Percentiles rank a stretch among this genome's conserved stretches.
phyloP scores from a whole-genome alignment of 768 basidiomycete genomes.

The Auriscalpium vulgare region DNA sequence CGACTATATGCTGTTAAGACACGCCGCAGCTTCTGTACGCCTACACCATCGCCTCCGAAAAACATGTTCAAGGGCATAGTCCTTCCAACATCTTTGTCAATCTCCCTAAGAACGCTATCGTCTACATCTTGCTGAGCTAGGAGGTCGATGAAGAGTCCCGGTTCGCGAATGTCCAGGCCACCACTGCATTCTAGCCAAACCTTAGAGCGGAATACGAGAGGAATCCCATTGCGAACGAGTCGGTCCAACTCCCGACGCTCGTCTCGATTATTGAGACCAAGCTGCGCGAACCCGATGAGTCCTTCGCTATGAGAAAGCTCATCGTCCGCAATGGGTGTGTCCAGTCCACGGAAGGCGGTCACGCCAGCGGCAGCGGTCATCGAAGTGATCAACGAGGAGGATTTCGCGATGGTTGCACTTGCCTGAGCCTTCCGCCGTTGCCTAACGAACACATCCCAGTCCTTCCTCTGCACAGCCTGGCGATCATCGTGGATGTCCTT shows the following conservation, averaged over 20 bases:
- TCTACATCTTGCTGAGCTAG: slow-evolving; percentile 43
- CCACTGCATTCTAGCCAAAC: slow-evolving; percentile 94
- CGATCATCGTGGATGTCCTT: slow-evolving; percentile 78
- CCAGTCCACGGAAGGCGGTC: slow-evolving; percentile 61
- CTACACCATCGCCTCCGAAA: slow-evolving; percentile 94
- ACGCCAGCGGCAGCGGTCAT: slow-evolving; percentile 31
- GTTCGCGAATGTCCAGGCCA: slow-evolving; percentile 85
- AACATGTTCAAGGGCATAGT: slow-evolving; percentile 94
- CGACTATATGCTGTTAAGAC: slow-evolving; percentile 90
- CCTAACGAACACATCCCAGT: slow-evolving; percentile 86
- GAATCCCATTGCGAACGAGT: slow-evolving; percentile 80
- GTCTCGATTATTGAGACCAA: slow-evolving; percentile 62
- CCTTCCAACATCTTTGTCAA: slow-evolving; percentile 91
- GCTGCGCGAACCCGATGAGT: slow-evolving; percentile 84
- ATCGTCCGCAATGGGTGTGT: slow-evolving; percentile 55
- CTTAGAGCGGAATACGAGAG: slow-evolving; percentile 79
- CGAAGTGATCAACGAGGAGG: slow-evolving; percentile 6
- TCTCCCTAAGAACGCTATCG: slow-evolving; percentile 60
- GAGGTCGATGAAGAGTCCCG: slow-evolving; percentile 82
- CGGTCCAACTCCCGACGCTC: slow-evolving; percentile 75
- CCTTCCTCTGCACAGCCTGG: slow-evolving; percentile 58
- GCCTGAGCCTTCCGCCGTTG: slow-evolving; percentile 46
- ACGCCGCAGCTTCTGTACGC: slow-evolving; percentile 84
- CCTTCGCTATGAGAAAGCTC: slow-evolving; percentile 79
- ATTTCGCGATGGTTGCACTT: slow-evolving; percentile 16